phyloP scores from a whole-genome alignment of 1,139 yeast species.

The Yamadazyma oceani region DNA sequence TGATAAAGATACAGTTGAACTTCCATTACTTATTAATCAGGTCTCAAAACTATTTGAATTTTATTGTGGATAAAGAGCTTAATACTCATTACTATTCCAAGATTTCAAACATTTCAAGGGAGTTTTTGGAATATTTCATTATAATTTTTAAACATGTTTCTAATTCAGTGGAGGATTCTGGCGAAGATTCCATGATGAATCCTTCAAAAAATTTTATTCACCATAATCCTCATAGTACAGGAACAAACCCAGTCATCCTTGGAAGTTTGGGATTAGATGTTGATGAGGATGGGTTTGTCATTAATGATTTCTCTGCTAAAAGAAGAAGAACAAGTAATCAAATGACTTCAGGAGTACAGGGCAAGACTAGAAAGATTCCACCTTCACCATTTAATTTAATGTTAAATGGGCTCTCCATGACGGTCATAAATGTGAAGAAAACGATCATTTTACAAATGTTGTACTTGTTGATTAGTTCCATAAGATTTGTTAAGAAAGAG shows the following conservation, averaged over 20 bases:
- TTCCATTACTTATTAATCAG: conserved; percentile 46
- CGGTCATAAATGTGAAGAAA: conserved; percentile 47
- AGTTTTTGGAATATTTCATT: conserved; percentile 40
- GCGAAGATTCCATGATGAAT: conserved; percentile 1
- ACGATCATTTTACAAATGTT: conserved; percentile 47
- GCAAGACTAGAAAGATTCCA: conserved; percentile 30
- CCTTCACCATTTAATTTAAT: conserved; percentile 43
- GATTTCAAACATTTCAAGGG: conserved; percentile 39
- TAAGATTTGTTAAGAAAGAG: conserved; percentile 32
- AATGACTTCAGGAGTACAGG: conserved; percentile 10
- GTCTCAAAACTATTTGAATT: conserved; percentile 47
- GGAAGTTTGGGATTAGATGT: conserved; percentile 35
- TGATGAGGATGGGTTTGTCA: conserved; percentile 50
- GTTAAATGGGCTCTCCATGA: conserved; percentile 47
- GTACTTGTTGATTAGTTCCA: conserved; percentile 41
- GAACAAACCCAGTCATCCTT: conserved; percentile 28
- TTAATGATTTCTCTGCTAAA: conserved; percentile 47
- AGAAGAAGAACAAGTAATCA: conserved; percentile 26
- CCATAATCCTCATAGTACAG: conserved; percentile 22
- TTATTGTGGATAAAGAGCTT: conserved; percentile 47
- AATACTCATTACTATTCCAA: conserved; percentile 37
- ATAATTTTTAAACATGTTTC: conserved; percentile 38
- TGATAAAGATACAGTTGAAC: conserved; percentile 45
- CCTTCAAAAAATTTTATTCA: conserved; percentile 15
- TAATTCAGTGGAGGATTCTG: conserved; percentile 8